Conservation (phyloP, 2,329 filamentous ascomycete genomes). For the Lachnellula subtilissima region DNA sequence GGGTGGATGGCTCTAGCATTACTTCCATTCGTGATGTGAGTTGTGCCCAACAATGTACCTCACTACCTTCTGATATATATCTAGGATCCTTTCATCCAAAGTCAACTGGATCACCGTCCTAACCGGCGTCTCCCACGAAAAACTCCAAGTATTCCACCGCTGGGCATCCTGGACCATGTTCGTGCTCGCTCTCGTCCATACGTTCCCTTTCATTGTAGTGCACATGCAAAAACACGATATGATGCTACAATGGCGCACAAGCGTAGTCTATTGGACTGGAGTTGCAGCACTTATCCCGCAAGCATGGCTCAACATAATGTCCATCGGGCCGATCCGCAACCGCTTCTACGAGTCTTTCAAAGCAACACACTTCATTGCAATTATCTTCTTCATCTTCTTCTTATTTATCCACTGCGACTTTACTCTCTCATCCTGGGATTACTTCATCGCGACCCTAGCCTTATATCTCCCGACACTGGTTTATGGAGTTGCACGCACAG, state of each 20-base stretch:
- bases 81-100: conserved; percentile 77
- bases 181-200: conserved; percentile 75
- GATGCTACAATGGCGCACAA: conserved; percentile 58
- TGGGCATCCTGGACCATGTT: conserved; percentile 84
- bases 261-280: conserved; percentile 78
- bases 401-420: conserved; percentile 95
- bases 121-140: conserved; percentile 84
- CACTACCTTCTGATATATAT: neutral
- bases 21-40: conserved; percentile 55
- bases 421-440: conserved; percentile 77
- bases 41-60: neutral
- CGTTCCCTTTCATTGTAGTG: conserved; percentile 81
- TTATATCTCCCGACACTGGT: conserved; percentile 56
- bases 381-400: conserved; percentile 72
- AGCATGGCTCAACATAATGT: conserved; percentile 79
- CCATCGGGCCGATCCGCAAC: conserved; percentile 62
- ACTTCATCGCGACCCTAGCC: conserved; percentile 71
- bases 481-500: conserved; percentile 67
- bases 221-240: conserved; percentile 75
- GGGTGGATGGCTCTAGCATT: conserved; percentile 88
- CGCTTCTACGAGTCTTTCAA: conserved; percentile 73
- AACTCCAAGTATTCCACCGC: conserved; percentile 84
- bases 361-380: conserved; percentile 71
- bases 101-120: conserved; percentile 76
- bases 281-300: conserved; percentile 75